Percentiles rank a stretch among this genome's conserved stretches.
Conservation (phyloP, 352 stramenopile genomes). For the Elongisporangium anandrum region DNA sequence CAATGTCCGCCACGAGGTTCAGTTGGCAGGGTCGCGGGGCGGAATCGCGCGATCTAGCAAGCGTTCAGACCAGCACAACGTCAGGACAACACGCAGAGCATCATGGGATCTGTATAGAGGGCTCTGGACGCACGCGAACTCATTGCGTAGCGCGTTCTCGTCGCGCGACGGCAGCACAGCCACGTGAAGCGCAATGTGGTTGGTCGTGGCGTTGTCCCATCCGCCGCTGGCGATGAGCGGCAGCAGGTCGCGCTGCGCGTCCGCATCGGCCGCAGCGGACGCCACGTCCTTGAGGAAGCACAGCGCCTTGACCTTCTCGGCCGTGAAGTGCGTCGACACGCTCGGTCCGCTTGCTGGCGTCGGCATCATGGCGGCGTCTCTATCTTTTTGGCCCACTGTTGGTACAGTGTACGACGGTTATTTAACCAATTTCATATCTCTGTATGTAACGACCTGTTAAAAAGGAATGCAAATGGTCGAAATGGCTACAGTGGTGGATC, state of each 20-base stretch:
- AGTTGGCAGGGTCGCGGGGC: conserved; percentile 30
- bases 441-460: too few relatives aligned
- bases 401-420: too few relatives aligned
- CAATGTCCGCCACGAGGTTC: conserved; percentile 31
- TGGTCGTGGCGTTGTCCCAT: conserved; percentile 46
- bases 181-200: conserved; percentile 49
- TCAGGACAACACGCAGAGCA: not conserved
- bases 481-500: too few relatives aligned
- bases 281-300: conserved; percentile 59
- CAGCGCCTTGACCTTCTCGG: conserved; percentile 54
- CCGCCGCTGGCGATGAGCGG: conserved; percentile 53
- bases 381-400: too few relatives aligned
- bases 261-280: conserved; percentile 23
- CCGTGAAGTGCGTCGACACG: conserved; percentile 60
- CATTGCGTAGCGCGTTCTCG: conserved; percentile 34
- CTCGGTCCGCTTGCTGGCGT: conserved; percentile 1
- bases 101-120: not conserved
- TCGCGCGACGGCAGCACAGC: conserved; percentile 38
- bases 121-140: conserved; percentile 35
- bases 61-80: not conserved
- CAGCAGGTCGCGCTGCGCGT: conserved; percentile 30
- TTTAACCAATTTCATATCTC: too few relatives aligned
- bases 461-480: too few relatives aligned
- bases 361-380: too few relatives aligned
- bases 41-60: conserved; percentile 4